These are phyloP conservation scores for Crithidia expoeki DNA, from an alignment of 208 protist species.

Conservation along the genomic window DNA sequence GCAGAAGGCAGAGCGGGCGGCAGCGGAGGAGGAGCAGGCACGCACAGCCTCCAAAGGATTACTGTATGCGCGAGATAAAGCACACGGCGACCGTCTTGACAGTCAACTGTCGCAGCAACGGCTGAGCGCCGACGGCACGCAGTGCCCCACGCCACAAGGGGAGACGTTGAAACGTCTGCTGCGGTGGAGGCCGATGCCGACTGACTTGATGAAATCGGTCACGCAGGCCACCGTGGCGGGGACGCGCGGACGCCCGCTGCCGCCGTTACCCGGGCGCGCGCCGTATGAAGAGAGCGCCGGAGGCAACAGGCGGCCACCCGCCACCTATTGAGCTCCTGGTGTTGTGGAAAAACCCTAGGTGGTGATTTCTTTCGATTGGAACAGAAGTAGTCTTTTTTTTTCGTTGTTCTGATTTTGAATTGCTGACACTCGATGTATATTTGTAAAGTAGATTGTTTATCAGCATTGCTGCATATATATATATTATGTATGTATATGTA, in stretches of 20 bases:
- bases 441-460: background rate
- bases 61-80: conserved; percentile 48
- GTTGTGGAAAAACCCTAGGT: background rate
- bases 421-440: background rate
- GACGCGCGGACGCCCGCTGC: conserved; percentile 41
- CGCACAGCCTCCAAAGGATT: conserved; percentile 37
- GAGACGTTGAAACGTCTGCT: conserved; percentile 73
- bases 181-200: conserved; percentile 81
- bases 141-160: conserved; percentile 46
- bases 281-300: background rate
- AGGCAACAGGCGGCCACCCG: background rate
- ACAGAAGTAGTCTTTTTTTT: conserved; percentile 7
- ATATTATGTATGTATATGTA: no score
- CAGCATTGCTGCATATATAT: background rate
- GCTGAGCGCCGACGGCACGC: conserved; percentile 14
- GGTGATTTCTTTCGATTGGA: conserved; percentile 20
- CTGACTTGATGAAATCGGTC: conserved; percentile 40
- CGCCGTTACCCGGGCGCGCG: conserved; percentile 33
- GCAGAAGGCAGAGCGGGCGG: conserved; percentile 57
- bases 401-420: background rate
- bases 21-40: conserved; percentile 31
- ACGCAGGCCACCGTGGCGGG: conserved; percentile 35
- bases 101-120: background rate
- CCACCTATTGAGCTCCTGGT: conserved; percentile 11
- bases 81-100: conserved; percentile 1